Evolutionary conservation across 495 filamentous ascomycete species (phyloP).

Genomic region (Neurospora sp.): DNA sequence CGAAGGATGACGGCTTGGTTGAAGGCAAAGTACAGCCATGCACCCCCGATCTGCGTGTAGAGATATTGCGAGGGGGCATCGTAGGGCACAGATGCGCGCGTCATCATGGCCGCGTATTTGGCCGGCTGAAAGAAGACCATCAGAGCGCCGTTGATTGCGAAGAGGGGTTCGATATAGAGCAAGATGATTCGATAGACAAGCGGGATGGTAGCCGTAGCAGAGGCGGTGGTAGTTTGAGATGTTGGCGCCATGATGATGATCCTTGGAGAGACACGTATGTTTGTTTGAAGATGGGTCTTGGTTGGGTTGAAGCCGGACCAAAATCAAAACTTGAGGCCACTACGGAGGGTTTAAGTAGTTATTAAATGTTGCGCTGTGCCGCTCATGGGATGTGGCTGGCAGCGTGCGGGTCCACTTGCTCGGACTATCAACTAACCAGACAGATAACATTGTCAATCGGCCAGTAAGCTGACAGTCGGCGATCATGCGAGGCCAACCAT

Average conservation of each 20-base stretch:
- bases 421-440: not conserved
- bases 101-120: constrained; percentile 21
- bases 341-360: not conserved
- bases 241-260: not conserved
- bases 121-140: constrained; percentile 35
- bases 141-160: constrained; percentile 11
- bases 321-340: not conserved
- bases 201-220: constrained; percentile 15
- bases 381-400: not conserved
- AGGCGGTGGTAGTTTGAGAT: not conserved
- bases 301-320: not conserved
- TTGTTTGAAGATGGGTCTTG: constrained; percentile 1
- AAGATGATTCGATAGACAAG: constrained; percentile 40
- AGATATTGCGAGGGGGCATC: constrained; percentile 12
- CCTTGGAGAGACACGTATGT: not conserved
- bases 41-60: constrained; percentile 40
- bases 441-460: not conserved
- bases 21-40: constrained; percentile 45
- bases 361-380: not conserved
- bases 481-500: not conserved
- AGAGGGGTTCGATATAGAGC: constrained; percentile 48
- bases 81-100: constrained; percentile 8
- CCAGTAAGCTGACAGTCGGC: not conserved
- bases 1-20: constrained; percentile 49
- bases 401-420: not conserved